Evolutionary conservation across 495 filamentous ascomycete genomes (phyloP), one percentile per base, ranked within the genome.

Genomic region (Aspergillus hancockii): DNA sequence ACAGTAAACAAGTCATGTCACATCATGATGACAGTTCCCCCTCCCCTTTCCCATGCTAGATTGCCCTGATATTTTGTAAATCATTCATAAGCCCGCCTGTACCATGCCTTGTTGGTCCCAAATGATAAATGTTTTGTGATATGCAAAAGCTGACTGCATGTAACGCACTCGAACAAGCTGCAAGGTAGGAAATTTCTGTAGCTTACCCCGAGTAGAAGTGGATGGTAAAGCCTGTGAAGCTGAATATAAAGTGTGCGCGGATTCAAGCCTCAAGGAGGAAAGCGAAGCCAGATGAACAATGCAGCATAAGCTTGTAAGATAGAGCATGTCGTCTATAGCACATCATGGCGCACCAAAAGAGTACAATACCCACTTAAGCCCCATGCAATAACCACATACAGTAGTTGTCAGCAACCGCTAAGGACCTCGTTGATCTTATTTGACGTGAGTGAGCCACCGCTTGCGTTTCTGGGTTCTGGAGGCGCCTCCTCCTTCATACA

Each of bases 401-500:
- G 13, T 57, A 30, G 40, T 57, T 65, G 61, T 72, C 62, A 71
- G 65, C 67, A 66, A 34, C 66, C 63, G 49, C 67, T 52, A 9
- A 74, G 63, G 53, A 71, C 70, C 55, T 78, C 74, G 43, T 71
- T 71, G 28, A 78, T 76, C 0, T 73, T 73, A 54, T 73, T 73
- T 5, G 72, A 70, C 4, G 68, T 57, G 41, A 76, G 61, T 9
- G 71, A 49, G 7, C 36, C 41, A 45, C 57, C 54, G 41, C 12
- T 58, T 43, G 40, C 40, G 57, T 73, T 72, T 34, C 68, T 64
- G 3, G 71, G 67, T 52, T 79, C 76, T 1, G 72, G 71, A 2
- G 79, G 80, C 28, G 84, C 78, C 72, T 98, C 93, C 61, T 97
- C 92, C 74, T 92, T 89, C 93, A 97, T 96, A 73, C 94, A 98